Evolutionary conservation across 1,284 basidiomycete species (phyloP), one percentile per base, ranked within the genome.

Genomic region (Peniophora sp.): DNA sequence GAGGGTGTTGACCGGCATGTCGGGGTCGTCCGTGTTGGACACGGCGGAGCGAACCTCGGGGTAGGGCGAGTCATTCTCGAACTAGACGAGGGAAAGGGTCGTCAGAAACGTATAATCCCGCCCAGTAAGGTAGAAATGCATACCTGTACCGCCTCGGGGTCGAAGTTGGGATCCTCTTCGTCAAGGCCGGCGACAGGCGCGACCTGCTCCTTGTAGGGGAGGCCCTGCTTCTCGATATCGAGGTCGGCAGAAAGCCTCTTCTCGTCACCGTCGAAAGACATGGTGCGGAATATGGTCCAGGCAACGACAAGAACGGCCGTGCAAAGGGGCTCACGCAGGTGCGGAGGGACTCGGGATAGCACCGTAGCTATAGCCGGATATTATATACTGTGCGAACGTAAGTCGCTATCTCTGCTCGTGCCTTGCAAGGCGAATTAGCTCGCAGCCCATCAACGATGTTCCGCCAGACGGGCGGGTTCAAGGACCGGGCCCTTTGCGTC

Each of bases 21-120:
- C 64, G 9, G 75, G 73, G 60, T 88, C 83, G 57, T 89, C 85
- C 2, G 79, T 82, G 61, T 87, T 85, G 37, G 83, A 78, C 22
- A 89, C 87, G 27, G 84, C 84, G 20, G 85, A 84, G 24, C 88
- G 79, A 23, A 90, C 87, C 61, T 88, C 85, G 9, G 84, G 84
- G 61, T 89, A 90, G 0, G 78, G 80, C 0, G 78, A 81, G 54
- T 81, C 78, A 50, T 78, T 75, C 64, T 79, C 75, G 36, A 64
- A 54, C 24, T 20, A 41, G 18, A 11, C 22, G 41, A 36, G 14
- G 10, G 14, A 15, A 43, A 32, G 41, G 41, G 41, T 42, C 24
- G 6, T 11, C 48, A 41, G 37, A 41, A 20, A 41, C 8, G n/a
- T 41, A 32, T 32, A 32, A 6, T 5, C 5, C 6, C 27, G 27